Evolutionary conservation across 2,329 filamentous ascomycete genomes (phyloP), one percentile per base, ranked within the genome.

Genomic region (Hypoxylon rubiginosum): DNA sequence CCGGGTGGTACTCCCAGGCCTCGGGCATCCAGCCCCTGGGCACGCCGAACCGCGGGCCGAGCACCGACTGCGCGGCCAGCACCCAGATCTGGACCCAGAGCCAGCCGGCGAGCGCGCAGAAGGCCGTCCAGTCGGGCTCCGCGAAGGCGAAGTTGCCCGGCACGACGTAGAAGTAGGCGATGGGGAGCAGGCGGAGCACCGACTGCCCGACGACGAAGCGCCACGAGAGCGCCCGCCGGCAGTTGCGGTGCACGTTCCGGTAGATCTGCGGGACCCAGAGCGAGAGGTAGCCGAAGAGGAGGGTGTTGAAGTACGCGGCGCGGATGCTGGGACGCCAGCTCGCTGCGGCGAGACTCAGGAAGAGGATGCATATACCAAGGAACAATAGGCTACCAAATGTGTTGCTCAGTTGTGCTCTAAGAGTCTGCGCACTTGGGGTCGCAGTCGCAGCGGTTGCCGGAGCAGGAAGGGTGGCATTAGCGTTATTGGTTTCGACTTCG

Each of bases 1-100:
- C 85, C 0, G 94, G 95, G 77, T 99, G 95, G 77, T 99, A 99
- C 75, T 99, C 95, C 86, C 97, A 99, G 0, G 92, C 92, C 61
- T 89, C 86, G n/a, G 88, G 86, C 66, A 84, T 82, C 88, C 88
- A 91, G 54, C 87, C 85, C 48, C 87, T 85, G 1, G 90, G 91
- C 0, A 98, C 81, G 58, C 94, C 93, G 81, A 96, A 95, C n/a
- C 96, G 85, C 1, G 95, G 93, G 0, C 96, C 95, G 3, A 98
- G 82, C 13, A 97, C 84, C 70, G 95, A 92, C 82, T 99, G 96
- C 45, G 88, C 90, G 0, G 84, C 88, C n/a, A 99, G 84, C 7
- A 92, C 76, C 77, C 92, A 87, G 24, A 97, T 86, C 79, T 99
- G 96, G 11, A 94, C 69, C 93, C 94, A 97, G 3, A 97, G 79